phyloP scores from a whole-genome alignment of 2,329 filamentous ascomycete genomes.

The Penicillium sp. region DNA sequence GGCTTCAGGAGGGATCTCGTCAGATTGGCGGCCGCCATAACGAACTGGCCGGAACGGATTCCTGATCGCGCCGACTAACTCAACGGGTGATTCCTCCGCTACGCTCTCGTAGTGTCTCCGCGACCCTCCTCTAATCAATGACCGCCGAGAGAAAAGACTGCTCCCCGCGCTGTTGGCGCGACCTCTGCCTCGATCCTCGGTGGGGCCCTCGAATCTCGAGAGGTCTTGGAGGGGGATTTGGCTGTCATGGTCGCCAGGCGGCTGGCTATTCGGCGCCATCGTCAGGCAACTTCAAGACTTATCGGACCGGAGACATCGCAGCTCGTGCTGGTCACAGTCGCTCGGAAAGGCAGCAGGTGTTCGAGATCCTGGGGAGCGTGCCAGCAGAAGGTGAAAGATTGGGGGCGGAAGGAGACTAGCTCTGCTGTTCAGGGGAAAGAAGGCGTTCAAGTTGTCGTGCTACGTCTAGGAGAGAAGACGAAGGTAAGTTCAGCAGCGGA shows the following conservation, averaged over 20 bases:
- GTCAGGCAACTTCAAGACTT: constrained; percentile 36
- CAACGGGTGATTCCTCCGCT: constrained; percentile 52
- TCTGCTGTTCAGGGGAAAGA: not conserved
- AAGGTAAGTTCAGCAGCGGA: not conserved
- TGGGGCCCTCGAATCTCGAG: constrained; percentile 40
- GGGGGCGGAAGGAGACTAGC: not conserved
- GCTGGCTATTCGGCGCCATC: constrained; percentile 44
- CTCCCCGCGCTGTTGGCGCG: constrained; percentile 39
- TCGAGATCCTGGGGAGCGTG: not conserved
- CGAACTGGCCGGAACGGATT: constrained; percentile 22
- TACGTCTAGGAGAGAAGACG: not conserved
- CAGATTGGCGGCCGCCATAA: constrained; percentile 20
- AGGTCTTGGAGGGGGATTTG: constrained; percentile 71
- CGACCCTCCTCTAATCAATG: constrained; percentile 41
- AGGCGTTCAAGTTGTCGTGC: not conserved
- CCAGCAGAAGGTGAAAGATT: not conserved
- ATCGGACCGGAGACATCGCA: constrained; percentile 44
- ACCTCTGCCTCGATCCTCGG: constrained; percentile 32
- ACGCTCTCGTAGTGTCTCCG: constrained; percentile 56
- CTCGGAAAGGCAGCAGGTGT: not conserved
- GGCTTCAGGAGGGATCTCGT: constrained; percentile 36
- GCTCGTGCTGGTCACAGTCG: constrained; percentile 11
- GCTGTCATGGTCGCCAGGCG: constrained; percentile 31
- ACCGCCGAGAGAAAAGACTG: constrained; percentile 48
- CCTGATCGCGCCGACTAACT: constrained; percentile 25